Evolutionary conservation across 2,329 filamentous ascomycete species (phyloP), one percentile per base, ranked within the genome.

Genomic region (Aureobasidium leucospermi): DNA sequence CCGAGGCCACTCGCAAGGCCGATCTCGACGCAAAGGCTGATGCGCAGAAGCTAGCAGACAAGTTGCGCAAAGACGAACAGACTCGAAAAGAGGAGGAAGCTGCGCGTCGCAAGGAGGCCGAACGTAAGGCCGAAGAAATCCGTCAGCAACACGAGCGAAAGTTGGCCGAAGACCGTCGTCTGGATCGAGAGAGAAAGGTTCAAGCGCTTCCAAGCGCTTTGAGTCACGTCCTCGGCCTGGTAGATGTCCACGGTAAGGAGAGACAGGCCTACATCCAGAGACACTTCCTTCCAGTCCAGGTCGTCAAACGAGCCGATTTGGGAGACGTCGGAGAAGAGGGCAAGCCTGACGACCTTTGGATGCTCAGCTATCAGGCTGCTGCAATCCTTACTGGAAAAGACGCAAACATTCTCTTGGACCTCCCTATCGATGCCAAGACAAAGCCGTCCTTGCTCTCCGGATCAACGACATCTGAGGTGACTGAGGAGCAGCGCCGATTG

Each of bases 41-140:
- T 43, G 62, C 65, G 31, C 57, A 64, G n/a, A 58, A 59, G 29
- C 59, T 64, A 57, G 65, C 61, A 8, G 68, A 71, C 47, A 64
- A 65, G 55, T 59, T 63, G 43, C 63, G 68, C 15, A 62, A 63
- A 53, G 67, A 64, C 4, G 67, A 68, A 62, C 64, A 67, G 41
- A 62, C 53, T 5, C 45, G 57, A 15, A 60, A 62, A 56, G 59
- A 64, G 23, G 63, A 64, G 23, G 61, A 59, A 48, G 60, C 39
- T n/a, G 52, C 47, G n/a, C 62, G 62, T 19, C 61, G 63, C 52
- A 65, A 65, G 42, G 65, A 65, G 38, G 61, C 57, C 13, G 58
- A 58, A 43, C 43, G 61, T 10, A 60, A 61, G 51, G 65, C 63
- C n/a, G 64, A 68, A 59, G 66, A 68, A 58, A 65, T 64, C 43